A percentile compares a stretch with the other conserved stretches of the same genome.
Conservation (phyloP, 2,329 filamentous ascomycete species). For the Aspergillus pseudoviridinutans region DNA sequence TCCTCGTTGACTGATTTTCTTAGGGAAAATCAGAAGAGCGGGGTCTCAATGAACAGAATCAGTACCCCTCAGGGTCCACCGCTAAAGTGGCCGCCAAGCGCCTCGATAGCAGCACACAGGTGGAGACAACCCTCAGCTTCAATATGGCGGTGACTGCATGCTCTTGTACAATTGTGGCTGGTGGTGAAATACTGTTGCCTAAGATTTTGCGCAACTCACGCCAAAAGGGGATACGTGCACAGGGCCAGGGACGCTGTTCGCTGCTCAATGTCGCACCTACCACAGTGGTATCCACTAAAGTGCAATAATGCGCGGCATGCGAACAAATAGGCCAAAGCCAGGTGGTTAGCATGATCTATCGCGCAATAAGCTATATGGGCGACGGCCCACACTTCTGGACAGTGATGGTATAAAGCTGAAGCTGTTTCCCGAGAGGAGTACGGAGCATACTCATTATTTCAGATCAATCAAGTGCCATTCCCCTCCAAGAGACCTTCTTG, state of each 20-base stretch:
- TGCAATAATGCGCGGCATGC: neutral
- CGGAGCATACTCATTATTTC: neutral
- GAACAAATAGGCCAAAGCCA: constrained; percentile 7
- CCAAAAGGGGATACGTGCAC: neutral
- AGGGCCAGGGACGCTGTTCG: neutral
- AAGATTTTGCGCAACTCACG: neutral
- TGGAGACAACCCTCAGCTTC: constrained; percentile 5
- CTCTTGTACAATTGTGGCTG: neutral
- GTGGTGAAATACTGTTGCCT: constrained; percentile 3
- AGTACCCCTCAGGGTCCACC: constrained; percentile 7
- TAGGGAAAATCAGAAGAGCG: neutral
- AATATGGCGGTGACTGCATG: constrained; percentile 1
- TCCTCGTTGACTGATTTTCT: neutral
- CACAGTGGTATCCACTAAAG: neutral
- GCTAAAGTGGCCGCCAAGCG: constrained; percentile 12
- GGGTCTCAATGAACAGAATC: neutral
- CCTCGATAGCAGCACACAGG: constrained; percentile 3
- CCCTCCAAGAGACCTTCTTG: neutral
- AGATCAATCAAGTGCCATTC: neutral
- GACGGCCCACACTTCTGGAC: neutral
- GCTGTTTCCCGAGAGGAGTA: neutral
- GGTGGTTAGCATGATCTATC: constrained; percentile 1
- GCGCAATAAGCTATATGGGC: neutral
- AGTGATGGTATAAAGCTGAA: constrained; percentile 1
- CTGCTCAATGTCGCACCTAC: neutral